Conservation (phyloP, 2,329 filamentous ascomycete species). For the Xylariaceae sp. region DNA sequence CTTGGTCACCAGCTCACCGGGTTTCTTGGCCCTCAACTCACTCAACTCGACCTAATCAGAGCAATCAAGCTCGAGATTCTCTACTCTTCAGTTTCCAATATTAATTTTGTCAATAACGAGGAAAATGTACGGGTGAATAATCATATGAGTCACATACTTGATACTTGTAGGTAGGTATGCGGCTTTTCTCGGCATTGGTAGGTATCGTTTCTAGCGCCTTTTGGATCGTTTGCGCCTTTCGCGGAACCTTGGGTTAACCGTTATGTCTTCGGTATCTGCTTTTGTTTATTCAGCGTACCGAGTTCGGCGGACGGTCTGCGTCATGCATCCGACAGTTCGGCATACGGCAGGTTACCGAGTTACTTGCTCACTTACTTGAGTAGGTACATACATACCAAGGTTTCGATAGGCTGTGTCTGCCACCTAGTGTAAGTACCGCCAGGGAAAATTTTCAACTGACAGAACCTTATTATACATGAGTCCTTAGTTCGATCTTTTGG, state of each 20-base stretch:
- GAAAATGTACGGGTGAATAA: not conserved
- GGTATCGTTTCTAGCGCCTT: not conserved
- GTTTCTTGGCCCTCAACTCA: not conserved
- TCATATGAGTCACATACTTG: not conserved
- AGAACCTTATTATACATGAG: no score
- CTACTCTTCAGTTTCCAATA: not conserved
- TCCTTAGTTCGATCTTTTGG: not conserved
- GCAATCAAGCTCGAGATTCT: not conserved
- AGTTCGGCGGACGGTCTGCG: conserved; percentile 25
- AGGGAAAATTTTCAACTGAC: conserved; percentile 19
- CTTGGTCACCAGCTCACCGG: conserved; percentile 1
- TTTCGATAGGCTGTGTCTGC: no score
- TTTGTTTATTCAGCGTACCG: conserved; percentile 8
- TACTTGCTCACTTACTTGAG: no score
- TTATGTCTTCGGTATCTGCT: not conserved
- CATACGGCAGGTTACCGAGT: no score
- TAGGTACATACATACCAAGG: no score
- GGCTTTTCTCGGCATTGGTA: not conserved
- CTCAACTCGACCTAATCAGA: not conserved
- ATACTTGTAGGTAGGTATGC: no score
- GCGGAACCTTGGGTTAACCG: not conserved
- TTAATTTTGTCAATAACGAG: not conserved
- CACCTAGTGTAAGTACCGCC: no score
- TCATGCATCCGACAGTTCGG: conserved; percentile 15
- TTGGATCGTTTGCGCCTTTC: not conserved